Conservation (phyloP, 2,329 filamentous ascomycete species). For the Teratosphaeria nubilosa region DNA sequence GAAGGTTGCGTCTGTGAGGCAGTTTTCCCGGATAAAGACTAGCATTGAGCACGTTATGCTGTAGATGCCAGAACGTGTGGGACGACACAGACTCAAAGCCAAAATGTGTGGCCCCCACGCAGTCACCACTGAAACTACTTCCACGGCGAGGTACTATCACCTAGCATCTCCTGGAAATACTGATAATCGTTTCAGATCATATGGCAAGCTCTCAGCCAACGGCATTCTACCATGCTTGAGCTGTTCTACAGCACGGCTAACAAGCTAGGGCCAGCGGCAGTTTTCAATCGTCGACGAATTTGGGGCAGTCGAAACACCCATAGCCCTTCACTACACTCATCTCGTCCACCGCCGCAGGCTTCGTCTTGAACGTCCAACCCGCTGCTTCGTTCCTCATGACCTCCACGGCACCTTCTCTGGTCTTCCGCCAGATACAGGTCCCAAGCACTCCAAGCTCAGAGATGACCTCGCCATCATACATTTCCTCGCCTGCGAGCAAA, state of each 20-base stretch:
- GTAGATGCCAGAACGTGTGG: neutral
- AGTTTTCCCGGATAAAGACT: neutral
- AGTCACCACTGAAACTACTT: no score
- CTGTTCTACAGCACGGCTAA: neutral
- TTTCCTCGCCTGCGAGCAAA: neutral
- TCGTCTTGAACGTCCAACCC: constrained; percentile 39
- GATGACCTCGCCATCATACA: constrained; percentile 28
- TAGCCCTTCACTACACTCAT: constrained; percentile 41
- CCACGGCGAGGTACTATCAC: no score
- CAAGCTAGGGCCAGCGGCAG: neutral
- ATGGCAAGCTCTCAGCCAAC: neutral
- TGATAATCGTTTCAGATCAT: no score
- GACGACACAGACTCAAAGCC: neutral
- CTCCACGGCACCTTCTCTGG: constrained; percentile 4
- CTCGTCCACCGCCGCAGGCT: constrained; percentile 30
- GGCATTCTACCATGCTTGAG: neutral
- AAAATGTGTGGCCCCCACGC: neutral
- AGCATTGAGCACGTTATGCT: neutral
- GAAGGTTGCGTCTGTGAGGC: neutral
- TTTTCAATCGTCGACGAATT: neutral
- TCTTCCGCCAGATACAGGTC: constrained; percentile 28
- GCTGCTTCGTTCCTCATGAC: constrained; percentile 27
- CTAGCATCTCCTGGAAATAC: no score
- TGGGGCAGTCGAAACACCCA: constrained; percentile 37
- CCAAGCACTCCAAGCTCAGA: constrained; percentile 37